A percentile compares a stretch with the other conserved stretches of the same genome.
These are phyloP conservation scores for Trametopsis cervina DNA, from an alignment of 768 basidiomycete genomes.

Conservation along the genomic window DNA sequence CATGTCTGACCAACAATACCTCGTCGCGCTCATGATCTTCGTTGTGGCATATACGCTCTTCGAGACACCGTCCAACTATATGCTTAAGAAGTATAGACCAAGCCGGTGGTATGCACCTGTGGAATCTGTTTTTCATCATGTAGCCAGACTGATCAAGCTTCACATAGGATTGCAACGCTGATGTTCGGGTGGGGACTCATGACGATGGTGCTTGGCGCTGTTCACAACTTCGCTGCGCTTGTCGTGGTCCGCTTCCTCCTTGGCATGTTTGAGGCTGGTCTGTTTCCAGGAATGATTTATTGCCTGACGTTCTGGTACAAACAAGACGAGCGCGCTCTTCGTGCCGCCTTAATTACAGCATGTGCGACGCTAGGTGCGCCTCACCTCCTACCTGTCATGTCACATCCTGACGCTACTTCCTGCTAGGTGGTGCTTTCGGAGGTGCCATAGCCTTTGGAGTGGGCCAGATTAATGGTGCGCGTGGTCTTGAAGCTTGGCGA, in stretches of 20 bases:
- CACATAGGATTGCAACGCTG: constrained; percentile 25
- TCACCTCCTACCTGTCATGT: background rate
- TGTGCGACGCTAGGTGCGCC: constrained; percentile 20
- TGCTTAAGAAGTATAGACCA: constrained; percentile 25
- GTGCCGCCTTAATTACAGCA: constrained; percentile 23
- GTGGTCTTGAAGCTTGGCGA: constrained; percentile 22
- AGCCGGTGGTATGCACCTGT: constrained; percentile 27
- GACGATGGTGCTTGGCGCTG: constrained; percentile 29
- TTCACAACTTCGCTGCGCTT: constrained; percentile 24
- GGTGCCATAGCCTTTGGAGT: constrained; percentile 28
- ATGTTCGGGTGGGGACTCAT: constrained; percentile 33
- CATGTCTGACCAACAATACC: constrained; percentile 13
- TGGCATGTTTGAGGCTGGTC: constrained; percentile 20
- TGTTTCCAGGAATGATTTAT: constrained; percentile 35
- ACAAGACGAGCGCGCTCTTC: constrained; percentile 21
- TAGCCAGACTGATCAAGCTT: background rate
- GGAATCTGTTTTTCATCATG: background rate
- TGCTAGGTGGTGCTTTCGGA: constrained; percentile 24
- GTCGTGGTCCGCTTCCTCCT: background rate
- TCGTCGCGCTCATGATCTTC: constrained; percentile 17
- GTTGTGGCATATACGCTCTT: constrained; percentile 9
- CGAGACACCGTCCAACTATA: constrained; percentile 7
- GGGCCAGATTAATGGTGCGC: constrained; percentile 23
- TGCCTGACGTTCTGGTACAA: constrained; percentile 39
- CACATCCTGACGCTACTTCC: background rate